Percentiles rank a stretch among this genome's conserved stretches.
phyloP scores from a whole-genome alignment of 305 asterid species.

The Fraxinus dipetala region DNA sequence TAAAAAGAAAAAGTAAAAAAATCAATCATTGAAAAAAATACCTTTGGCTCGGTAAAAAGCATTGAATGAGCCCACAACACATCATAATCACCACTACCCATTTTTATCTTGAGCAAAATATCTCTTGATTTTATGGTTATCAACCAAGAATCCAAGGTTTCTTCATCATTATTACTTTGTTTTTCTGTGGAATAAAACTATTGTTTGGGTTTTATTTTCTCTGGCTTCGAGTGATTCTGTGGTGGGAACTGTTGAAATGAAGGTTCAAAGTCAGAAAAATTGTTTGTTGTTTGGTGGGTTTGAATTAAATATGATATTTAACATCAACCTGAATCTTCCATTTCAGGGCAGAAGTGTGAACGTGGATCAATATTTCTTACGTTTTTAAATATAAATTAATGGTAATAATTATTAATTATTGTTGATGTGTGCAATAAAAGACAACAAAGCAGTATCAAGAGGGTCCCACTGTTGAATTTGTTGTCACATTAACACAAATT shows the following conservation, averaged over 20 bases:
- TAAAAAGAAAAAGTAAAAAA: slow-evolving; percentile 20
- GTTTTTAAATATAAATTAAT: not conserved
- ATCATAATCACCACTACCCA: slow-evolving; percentile 47
- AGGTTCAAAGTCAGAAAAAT: slow-evolving; percentile 26
- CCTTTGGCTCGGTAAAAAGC: slow-evolving; percentile 57
- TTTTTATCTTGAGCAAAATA: slow-evolving; percentile 34
- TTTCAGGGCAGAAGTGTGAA: slow-evolving; percentile 21
- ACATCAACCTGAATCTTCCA: slow-evolving; percentile 36
- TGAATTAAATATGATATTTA: slow-evolving; percentile 38
- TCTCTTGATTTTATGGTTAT: slow-evolving; percentile 41
- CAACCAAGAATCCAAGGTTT: slow-evolving; percentile 58
- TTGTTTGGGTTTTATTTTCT: not conserved
- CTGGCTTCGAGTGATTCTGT: not conserved
- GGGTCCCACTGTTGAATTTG: slow-evolving; percentile 16
- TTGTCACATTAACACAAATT: not conserved
- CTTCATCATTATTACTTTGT: not conserved
- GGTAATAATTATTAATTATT: not conserved
- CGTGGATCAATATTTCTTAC: not conserved
- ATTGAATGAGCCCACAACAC: slow-evolving; percentile 64
- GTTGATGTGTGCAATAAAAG: not conserved
- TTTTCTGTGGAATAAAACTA: not conserved
- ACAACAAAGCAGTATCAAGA: slow-evolving; percentile 2
- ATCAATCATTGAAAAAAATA: slow-evolving; percentile 34
- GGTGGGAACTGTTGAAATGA: slow-evolving; percentile 15
- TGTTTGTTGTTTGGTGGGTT: slow-evolving; percentile 22